Evolutionary conservation across 257 asterid genomes (phyloP), one percentile per base, ranked within the genome.

Genomic region (Solanum infundibuliforme): DNA sequence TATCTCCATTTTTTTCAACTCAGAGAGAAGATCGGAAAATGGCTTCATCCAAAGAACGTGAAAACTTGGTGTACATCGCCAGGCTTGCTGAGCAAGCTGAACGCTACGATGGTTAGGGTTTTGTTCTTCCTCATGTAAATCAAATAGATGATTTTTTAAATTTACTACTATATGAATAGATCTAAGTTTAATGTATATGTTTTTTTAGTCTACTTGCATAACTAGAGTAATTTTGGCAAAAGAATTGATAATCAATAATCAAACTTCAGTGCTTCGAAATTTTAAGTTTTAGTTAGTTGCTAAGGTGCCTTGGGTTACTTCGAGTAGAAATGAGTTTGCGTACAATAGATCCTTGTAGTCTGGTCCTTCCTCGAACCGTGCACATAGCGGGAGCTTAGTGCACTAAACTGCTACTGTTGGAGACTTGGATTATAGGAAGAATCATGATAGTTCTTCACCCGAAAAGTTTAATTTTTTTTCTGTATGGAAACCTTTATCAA

Each of bases 81-180:
- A 92, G 89, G 71, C 94, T 92, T 84, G 93, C 94, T 87, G 94
- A 92, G 91, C 94, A 92, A 89, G 94, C 94, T 71, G 94, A 92
- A 77, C 94, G 94, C 34, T 92, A 92, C 84, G 93, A 91, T 36
- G 94, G 94, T 92, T 89, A 88, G 89, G 88, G 88, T 72, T 86
- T 72, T 35, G 85, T 83, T 25, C 36, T 69, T 21, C 18, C 34
- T 48, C 83, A 29, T 77, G 36, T 87, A 52, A 85, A 35, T 83
- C 52, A 14, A 27, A 48, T 27, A 1, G 29, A 13, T 39, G 29
- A 25, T 43, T 79, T 4, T 11, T 8, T 2, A 4, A 65, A n/a
- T 65, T n/a, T 65, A 21, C 68, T 65, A 65, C 16, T 38, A 39
- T 38, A 75, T 75, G 55, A 46, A 36, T 35, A 89, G 92, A 90